Conservation (phyloP, 73 alveolate species). For the Symbiodinium pilosum region DNA sequence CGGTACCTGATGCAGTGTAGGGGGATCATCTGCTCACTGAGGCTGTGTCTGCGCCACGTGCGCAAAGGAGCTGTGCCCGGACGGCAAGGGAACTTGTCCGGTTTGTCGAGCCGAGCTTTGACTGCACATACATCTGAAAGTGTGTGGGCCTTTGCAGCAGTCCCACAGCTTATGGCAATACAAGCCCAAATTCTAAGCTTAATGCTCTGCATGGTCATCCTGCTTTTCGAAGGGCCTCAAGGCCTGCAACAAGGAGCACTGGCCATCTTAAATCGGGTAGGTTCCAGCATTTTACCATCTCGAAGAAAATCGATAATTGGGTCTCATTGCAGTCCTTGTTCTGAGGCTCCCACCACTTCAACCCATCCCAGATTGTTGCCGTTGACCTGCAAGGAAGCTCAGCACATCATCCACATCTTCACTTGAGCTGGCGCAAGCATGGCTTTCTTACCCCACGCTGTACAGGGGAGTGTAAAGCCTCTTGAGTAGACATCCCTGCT, state of each 20-base stretch:
- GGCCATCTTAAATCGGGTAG: no score
- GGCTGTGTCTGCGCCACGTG: conserved; percentile 76
- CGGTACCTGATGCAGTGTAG: background rate
- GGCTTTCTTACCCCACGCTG: background rate
- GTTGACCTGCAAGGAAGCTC: conserved; percentile 48
- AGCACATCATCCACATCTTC: conserved; percentile 59
- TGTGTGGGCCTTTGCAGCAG: no score
- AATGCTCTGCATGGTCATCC: no score
- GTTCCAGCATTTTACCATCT: no score
- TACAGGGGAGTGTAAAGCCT: background rate
- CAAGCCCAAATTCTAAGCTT: no score
- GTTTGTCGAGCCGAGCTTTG: conserved; percentile 76
- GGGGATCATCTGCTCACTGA: background rate
- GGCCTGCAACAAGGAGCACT: no score
- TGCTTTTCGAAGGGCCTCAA: no score
- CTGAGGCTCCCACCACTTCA: no score
- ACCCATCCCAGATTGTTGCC: no score
- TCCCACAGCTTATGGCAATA: no score
- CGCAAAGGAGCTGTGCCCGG: conserved; percentile 65
- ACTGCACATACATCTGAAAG: background rate
- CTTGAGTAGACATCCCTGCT: background rate
- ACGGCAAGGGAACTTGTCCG: conserved; percentile 48
- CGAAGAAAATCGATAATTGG: no score
- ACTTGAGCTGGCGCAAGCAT: background rate
- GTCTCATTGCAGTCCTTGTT: no score